Percentiles rank a stretch among this genome's conserved stretches.
Evolutionary conservation across 1,284 basidiomycete species (phyloP).

Genomic region (Cryptococcus wingfieldii): DNA sequence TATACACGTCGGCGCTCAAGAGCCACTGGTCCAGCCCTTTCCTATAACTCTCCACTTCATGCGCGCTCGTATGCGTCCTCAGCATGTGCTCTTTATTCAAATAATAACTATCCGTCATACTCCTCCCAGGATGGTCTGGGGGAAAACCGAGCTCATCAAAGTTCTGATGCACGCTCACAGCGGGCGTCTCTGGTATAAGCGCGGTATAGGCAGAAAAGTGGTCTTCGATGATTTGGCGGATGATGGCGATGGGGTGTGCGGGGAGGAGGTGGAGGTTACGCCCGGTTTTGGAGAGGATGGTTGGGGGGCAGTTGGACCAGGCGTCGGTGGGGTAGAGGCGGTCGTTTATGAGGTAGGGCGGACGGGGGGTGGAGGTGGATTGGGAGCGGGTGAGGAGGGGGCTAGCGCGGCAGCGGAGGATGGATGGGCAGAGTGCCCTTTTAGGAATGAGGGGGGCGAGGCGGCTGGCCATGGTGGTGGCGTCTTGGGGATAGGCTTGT

Average conservation of each 20-base stretch:
- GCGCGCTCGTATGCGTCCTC: slow-evolving; percentile 94
- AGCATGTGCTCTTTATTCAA: slow-evolving; percentile 86
- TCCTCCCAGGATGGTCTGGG: slow-evolving; percentile 85
- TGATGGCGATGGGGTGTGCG: slow-evolving; percentile 79
- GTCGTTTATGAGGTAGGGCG: background rate
- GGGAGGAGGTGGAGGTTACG: slow-evolving; percentile 69
- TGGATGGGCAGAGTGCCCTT: too few species aligned
- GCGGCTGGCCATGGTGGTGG: background rate
- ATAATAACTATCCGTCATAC: slow-evolving; percentile 91
- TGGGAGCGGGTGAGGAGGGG: background rate
- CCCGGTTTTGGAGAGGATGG: slow-evolving; percentile 72
- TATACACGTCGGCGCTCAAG: slow-evolving; percentile 95
- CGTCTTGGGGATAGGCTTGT: too few species aligned
- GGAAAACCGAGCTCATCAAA: slow-evolving; percentile 97
- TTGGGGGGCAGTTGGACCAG: slow-evolving; percentile 77
- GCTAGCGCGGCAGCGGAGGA: background rate
- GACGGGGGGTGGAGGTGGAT: background rate
- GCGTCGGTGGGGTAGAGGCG: slow-evolving; percentile 53
- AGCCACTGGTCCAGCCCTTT: slow-evolving; percentile 77
- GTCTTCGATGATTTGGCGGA: slow-evolving; percentile 77
- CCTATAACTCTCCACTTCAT: slow-evolving; percentile 89
- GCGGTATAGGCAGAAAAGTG: slow-evolving; percentile 67
- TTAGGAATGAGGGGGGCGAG: too few species aligned
- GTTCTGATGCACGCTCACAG: slow-evolving; percentile 88
- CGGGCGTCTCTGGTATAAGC: slow-evolving; percentile 63